These are phyloP conservation scores for Leccinum olivaceopallidum DNA, from an alignment of 768 basidiomycete genomes.

Conservation along the genomic window DNA sequence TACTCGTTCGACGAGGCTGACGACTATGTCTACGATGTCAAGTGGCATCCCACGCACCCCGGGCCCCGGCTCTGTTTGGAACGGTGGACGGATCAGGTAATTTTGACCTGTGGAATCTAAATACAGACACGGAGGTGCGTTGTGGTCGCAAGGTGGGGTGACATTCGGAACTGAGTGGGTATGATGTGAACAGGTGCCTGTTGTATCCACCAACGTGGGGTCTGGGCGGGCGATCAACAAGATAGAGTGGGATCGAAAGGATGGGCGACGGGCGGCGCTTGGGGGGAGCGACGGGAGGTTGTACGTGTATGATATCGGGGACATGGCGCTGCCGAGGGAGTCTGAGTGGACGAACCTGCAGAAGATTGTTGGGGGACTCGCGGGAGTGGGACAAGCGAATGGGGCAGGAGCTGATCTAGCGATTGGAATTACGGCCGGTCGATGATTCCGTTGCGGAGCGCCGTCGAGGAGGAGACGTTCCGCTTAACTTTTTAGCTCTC, in stretches of 20 bases:
- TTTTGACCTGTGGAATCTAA: slow-evolving; percentile 98
- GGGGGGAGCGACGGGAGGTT: slow-evolving; percentile 92
- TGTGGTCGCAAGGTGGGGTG: neutral
- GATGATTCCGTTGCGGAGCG: slow-evolving; percentile 25
- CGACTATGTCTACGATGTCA: slow-evolving; percentile 98
- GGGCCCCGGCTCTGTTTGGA: slow-evolving; percentile 75
- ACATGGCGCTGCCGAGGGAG: slow-evolving; percentile 85
- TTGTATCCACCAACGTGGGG: slow-evolving; percentile 82
- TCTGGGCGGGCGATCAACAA: slow-evolving; percentile 90
- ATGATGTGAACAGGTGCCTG: slow-evolving; percentile 66
- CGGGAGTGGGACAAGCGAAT: slow-evolving; percentile 47
- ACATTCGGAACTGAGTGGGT: slow-evolving; percentile 5
- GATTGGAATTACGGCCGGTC: slow-evolving; percentile 36
- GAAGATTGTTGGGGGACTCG: slow-evolving; percentile 75
- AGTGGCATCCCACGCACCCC: slow-evolving; percentile 94
- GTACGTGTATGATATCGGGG: slow-evolving; percentile 94
- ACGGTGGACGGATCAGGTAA: slow-evolving; percentile 93
- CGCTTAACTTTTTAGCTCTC: neutral
- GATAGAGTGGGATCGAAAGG: slow-evolving; percentile 91
- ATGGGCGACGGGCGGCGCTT: slow-evolving; percentile 85
- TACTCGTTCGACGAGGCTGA: slow-evolving; percentile 98
- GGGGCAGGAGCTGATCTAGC: slow-evolving; percentile 34
- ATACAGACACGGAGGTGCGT: slow-evolving; percentile 92
- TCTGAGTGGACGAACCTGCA: slow-evolving; percentile 94
- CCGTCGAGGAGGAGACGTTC: neutral